Conservation (phyloP, 306 rosid genomes). For the Malus sieversii region DNA sequence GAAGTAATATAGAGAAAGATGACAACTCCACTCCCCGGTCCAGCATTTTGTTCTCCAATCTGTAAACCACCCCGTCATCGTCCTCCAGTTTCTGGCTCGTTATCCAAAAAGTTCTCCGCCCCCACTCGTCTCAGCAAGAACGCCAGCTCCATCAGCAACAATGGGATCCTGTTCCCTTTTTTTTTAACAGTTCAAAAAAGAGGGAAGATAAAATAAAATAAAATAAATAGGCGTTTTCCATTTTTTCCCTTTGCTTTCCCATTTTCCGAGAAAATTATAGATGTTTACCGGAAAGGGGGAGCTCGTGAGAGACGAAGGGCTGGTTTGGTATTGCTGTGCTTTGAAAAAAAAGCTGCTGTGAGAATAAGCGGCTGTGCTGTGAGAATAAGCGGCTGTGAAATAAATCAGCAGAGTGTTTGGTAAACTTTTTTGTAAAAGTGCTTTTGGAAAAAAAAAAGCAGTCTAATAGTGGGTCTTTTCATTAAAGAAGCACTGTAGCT, state of each 20-base stretch:
- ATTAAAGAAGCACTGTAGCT: too few species aligned
- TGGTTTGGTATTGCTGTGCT: too few species aligned
- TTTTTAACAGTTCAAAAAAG: neutral
- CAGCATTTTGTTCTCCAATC: slow-evolving; percentile 67
- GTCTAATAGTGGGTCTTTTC: too few species aligned
- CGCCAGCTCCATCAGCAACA: slow-evolving; percentile 72
- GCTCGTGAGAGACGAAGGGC: slow-evolving; percentile 89
- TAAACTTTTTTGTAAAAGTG: too few species aligned
- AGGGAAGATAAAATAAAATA: neutral
- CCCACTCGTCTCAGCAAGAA: slow-evolving; percentile 70
- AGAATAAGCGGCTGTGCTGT: too few species aligned
- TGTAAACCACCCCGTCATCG: slow-evolving; percentile 49
- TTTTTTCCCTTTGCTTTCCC: neutral
- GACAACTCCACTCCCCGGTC: slow-evolving; percentile 70
- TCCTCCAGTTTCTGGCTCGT: slow-evolving; percentile 54
- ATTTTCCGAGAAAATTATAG: neutral
- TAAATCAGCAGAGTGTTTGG: too few species aligned
- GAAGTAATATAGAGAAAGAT: neutral
- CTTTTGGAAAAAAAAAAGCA: too few species aligned
- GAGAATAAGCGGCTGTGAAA: too few species aligned
- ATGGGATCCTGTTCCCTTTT: slow-evolving; percentile 46
- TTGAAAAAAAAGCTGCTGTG: too few species aligned
- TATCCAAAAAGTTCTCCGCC: slow-evolving; percentile 66
- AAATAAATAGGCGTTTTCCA: neutral
- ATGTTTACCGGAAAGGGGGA: slow-evolving; percentile 64